Base-by-base conservation (phyloP, 2,329 filamentous ascomycete genomes). In the Diaporthe australafricana region DNA sequence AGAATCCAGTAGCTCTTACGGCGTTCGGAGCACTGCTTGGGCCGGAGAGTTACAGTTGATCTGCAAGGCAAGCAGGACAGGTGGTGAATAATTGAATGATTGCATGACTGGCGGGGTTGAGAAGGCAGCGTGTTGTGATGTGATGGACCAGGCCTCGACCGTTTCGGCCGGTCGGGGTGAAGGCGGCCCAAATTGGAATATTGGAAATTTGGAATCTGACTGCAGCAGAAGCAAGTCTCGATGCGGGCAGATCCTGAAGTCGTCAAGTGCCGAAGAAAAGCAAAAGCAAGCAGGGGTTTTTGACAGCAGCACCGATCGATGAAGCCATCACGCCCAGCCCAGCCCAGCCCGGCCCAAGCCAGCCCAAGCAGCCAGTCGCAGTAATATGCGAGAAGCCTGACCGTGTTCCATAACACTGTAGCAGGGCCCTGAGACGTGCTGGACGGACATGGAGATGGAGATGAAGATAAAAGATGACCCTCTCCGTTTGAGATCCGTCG, bases 141-240 rank as follows among this genome's bases (percentile, higher is more conserved):
- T 27, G 38, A 42, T 25, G 38, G 38, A 25, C 22, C 38, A 62
- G 38, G 60, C 32, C 60, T 63, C 60, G 60, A 63, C 22, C 35
- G 60, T 5, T 48, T 42, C 42, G 57, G 60, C 60, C 45, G 60
- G 60, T 65, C 45, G 42, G 30, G 12, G 12, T n/a, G 17, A 50
- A 65, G 60, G 60, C 60, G 60, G 60, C 60, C 60, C 35, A 65
- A 38, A 65, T 65, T 65, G 60, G 32, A 65, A 50, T 65, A 65
- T 65, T 50, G 60, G 32, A 65, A 50, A 50, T 50, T 65, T 50
- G 60, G 20, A 38, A 50, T 20, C 48, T 8, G n/a, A n/a, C 60
- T 65, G 60, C 45, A 25, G 16, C 60, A 65, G 27, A 65, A 65
- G 60, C 60, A 65, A 27, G 14, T 14, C 7, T 65, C n/a, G n/a